phyloP scores from a whole-genome alignment of 164 flowering plant genomes.

The Chimonanthus salicifolius region DNA sequence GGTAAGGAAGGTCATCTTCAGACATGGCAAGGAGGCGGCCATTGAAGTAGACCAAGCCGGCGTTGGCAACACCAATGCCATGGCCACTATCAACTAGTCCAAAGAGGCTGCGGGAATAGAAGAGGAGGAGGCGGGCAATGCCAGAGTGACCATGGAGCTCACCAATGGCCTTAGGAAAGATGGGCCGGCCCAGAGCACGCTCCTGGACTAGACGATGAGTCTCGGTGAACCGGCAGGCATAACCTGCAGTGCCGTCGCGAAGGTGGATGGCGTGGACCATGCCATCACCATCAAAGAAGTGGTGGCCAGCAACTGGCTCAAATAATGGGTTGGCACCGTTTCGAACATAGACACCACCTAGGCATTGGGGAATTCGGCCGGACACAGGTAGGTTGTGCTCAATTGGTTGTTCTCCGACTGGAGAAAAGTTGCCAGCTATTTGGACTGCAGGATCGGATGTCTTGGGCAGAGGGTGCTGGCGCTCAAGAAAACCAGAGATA shows the following conservation, averaged over 20 bases:
- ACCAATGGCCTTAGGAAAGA: slow-evolving; percentile 91
- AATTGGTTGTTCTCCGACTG: slow-evolving; percentile 64
- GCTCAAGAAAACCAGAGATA: slow-evolving; percentile 31
- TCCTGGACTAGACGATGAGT: slow-evolving; percentile 69
- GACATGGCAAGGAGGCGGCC: slow-evolving; percentile 71
- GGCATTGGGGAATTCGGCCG: slow-evolving; percentile 56
- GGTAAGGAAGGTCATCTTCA: slow-evolving; percentile 47
- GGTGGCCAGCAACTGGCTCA: slow-evolving; percentile 73
- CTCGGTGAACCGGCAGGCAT: slow-evolving; percentile 74
- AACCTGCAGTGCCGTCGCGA: slow-evolving; percentile 42
- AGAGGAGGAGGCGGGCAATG: slow-evolving; percentile 64
- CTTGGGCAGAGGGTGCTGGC: slow-evolving; percentile 52
- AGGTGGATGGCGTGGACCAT: slow-evolving; percentile 71
- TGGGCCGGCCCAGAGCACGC: slow-evolving; percentile 50
- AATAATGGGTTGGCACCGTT: slow-evolving; percentile 84
- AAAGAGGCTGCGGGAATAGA: slow-evolving; percentile 54
- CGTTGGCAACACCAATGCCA: slow-evolving; percentile 90
- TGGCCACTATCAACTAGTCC: slow-evolving; percentile 56
- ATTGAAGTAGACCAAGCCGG: slow-evolving; percentile 84
- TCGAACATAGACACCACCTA: slow-evolving; percentile 62
- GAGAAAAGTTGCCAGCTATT: slow-evolving; percentile 73
- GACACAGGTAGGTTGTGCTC: slow-evolving; percentile 31
- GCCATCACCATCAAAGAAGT: slow-evolving; percentile 87
- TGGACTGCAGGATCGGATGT: slow-evolving; percentile 70
- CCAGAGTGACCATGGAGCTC: slow-evolving; percentile 93